Base-by-base conservation (phyloP, 2,329 filamentous ascomycete genomes). In the Nemania sp. region DNA sequence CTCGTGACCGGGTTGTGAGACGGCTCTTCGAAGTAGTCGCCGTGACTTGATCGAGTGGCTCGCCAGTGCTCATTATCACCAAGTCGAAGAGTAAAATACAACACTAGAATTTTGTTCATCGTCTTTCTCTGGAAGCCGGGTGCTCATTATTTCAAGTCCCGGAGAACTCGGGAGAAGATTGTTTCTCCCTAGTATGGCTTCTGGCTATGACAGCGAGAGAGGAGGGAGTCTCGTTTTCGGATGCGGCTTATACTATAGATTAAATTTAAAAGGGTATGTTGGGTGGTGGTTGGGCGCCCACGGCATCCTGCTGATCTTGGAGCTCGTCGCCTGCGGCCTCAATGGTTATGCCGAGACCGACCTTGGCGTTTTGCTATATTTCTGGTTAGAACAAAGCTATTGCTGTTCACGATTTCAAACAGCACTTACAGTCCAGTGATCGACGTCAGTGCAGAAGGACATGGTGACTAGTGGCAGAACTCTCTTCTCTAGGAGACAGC, bases 381-480 rank as follows among this genome's bases (percentile, higher is more conserved):
- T 9, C 40, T 41, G n/a, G 45, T 42, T 20, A 62, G 60, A 56
- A 37, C 60, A 43, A 39, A 57, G 17, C 23, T 7, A 17, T n/a
- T 3, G 15, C 12, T 2, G 9, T 19, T 42, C 5, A 28, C 6
- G 17, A 20, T 11, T 30, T 23, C 7, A 12, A 31, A 40, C 42
- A 23, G 11, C 40, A 80, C 90, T 73, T 83, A 97, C 94, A 80
- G 92, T 92, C 67, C 86, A 85, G 77, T 99, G 93, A 75, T 99
- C 94, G 69, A 99, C 90, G 72, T 97, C 94, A 64, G 92, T 93
- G 50, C 92, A 91, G 76, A 99, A 96, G 53, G 92, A 96, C 77
- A 99, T 85, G 72, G 88, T 89, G 54, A 99, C 91, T 23, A 92
- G 89, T 61, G 91, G 91, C 24, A 91, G 91, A 68, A 99, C 90